Evolutionary conservation across 192 early-diverging fungal genomes (phyloP), one percentile per base, ranked within the genome.

Genomic region (Mortierella hygrophila): DNA sequence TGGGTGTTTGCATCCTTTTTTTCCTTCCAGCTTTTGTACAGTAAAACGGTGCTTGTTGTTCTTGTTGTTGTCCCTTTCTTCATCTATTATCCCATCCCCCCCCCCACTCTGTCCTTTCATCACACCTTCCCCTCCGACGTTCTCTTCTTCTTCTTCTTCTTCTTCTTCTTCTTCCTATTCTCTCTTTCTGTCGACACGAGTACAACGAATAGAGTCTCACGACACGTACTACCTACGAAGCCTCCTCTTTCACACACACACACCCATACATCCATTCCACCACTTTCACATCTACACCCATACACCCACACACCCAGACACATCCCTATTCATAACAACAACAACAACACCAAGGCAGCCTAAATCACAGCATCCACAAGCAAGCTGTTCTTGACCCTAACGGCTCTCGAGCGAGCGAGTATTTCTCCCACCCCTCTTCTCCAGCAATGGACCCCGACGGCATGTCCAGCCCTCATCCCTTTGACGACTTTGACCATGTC

Each of bases 401-500:
- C 69, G 69, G 35, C 21, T 70, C 69, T 42, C 6, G 40, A 38
- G 35, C 20, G 71, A 49, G 15, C 72, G 20, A 71, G 38, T 26
- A 18, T 38, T 41, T 20, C 38, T 41, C 16, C 38, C 37, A 23
- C 70, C 35, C 70, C 16, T 70, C 65, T 41, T n/a, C 41, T 23
- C 70, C 55, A 20, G 57, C 76, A 70, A 83, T 83, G 82, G 82
- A 78, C 70, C 75, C 75, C 52, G 71, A 78, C 75, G 77, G 76
- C 76, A 0, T 57, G 38, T 70, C 74, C 21, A 77, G 41, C 46
- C 82, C 32, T 32, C 76, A 74, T 52, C 76, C 82, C 37, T 83
- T 83, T 40, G 76, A 83, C 46, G 72, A 73, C 65, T 78, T 83
- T 75, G 82, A 83, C 76, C 82, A 78, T 75, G 72, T 75, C n/a